phyloP scores from a whole-genome alignment of 2,329 filamentous ascomycete species.

The Fusarium chlamydosporum region DNA sequence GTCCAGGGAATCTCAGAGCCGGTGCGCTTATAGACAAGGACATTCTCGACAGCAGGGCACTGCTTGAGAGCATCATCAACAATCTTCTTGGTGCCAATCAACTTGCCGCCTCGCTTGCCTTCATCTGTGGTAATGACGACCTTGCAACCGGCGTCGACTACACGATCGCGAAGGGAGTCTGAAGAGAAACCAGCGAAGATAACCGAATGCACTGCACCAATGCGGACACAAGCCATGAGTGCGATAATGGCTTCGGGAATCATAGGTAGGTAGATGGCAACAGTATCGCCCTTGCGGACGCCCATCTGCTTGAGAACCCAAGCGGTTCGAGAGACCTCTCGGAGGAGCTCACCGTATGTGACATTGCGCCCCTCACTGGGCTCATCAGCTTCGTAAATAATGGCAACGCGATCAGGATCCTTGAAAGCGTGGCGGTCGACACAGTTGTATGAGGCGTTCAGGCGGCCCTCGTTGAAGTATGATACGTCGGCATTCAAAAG shows the following conservation, averaged over 20 bases:
- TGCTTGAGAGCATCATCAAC: conserved; percentile 98
- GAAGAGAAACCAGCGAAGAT: conserved; percentile 98
- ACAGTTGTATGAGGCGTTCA: conserved; percentile 98
- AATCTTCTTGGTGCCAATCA: conserved; percentile 99
- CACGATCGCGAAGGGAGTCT: conserved; percentile 94
- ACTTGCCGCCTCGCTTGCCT: conserved; percentile 96
- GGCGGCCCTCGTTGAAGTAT: conserved; percentile 93
- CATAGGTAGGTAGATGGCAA: conserved; percentile 98
- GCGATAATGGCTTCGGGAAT: conserved; percentile 95
- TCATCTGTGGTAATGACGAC: conserved; percentile 98
- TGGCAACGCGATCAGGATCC: conserved; percentile 91
- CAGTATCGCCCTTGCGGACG: conserved; percentile 96
- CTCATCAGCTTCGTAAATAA: conserved; percentile 99
- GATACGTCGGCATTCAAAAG: conserved; percentile 85
- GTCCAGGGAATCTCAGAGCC: conserved; percentile 94
- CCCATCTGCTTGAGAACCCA: conserved; percentile 95
- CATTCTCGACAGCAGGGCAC: conserved; percentile 87
- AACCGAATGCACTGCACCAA: conserved; percentile 96
- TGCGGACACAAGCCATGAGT: conserved; percentile 90
- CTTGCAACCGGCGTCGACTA: conserved; percentile 89
- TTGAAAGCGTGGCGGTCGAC: conserved; percentile 97
- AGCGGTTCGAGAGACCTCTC: conserved; percentile 89
- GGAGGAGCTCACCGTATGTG: conserved; percentile 92
- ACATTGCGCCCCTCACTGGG: conserved; percentile 87
- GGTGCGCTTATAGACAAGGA: conserved; percentile 95